phyloP scores from a whole-genome alignment of 306 rosid genomes.

The Corylus heterophylla region DNA sequence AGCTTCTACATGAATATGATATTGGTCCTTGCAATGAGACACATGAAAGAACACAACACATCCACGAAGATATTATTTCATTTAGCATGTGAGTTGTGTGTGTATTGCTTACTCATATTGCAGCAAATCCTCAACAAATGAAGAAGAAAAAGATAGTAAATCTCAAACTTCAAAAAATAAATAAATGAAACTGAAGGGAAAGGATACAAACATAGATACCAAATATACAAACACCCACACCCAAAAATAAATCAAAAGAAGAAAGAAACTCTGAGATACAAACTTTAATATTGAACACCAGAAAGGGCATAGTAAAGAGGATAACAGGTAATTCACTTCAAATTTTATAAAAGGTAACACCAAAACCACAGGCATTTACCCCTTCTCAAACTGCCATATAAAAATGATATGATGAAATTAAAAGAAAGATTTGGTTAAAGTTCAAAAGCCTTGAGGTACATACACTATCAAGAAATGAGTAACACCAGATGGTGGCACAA shows the following conservation, averaged over 20 bases:
- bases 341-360: no score
- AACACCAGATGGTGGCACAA: background rate
- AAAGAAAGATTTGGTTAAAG: background rate
- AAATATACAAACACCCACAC: no score
- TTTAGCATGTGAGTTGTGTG: background rate
- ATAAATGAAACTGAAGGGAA: no score
- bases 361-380: background rate
- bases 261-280: background rate
- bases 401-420: background rate
- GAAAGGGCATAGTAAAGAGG: no score
- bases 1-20: conserved; percentile 6
- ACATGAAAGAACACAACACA: background rate
- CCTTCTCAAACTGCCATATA: background rate
- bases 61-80: background rate
- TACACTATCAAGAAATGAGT: background rate
- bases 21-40: background rate
- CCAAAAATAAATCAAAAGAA: background rate
- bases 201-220: no score
- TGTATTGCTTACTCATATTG: no score
- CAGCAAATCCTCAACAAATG: no score
- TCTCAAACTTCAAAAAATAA: no score
- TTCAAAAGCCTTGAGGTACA: background rate
- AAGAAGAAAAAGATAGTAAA: no score
- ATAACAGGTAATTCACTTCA: no score
- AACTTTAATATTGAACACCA: background rate